These are phyloP conservation scores for Tetratostichococcus sp. DNA, from an alignment of 139 green algal species.

Conservation along the genomic window DNA sequence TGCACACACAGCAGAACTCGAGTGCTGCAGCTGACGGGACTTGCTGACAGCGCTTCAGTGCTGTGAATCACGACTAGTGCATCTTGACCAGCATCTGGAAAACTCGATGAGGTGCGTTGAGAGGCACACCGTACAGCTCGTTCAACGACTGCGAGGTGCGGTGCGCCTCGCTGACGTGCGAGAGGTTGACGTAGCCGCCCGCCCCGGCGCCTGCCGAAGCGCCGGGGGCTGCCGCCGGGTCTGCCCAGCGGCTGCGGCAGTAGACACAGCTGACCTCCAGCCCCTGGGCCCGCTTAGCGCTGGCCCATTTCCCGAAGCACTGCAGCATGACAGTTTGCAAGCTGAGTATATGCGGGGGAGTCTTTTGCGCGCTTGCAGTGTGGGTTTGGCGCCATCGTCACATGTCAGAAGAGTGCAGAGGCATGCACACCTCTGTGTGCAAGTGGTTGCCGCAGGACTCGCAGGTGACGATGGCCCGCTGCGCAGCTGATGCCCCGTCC, in stretches of 20 bases:
- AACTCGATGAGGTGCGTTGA: too few species aligned
- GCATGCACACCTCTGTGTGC: not conserved
- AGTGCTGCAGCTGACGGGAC: too few species aligned
- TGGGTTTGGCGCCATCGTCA: too few species aligned
- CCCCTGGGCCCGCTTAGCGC: not conserved
- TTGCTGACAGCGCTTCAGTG: too few species aligned
- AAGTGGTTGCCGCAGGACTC: slow-evolving; percentile 14
- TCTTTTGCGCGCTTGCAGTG: too few species aligned
- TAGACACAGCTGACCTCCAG: slow-evolving; percentile 9
- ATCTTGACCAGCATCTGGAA: too few species aligned
- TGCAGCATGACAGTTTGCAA: not conserved
- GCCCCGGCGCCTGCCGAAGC: too few species aligned
- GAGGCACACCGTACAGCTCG: slow-evolving; percentile 21
- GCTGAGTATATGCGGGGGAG: too few species aligned
- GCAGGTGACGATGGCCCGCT: slow-evolving; percentile 9
- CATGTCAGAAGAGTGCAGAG: too few species aligned
- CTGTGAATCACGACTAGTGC: too few species aligned
- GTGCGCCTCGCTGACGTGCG: slow-evolving; percentile 18
- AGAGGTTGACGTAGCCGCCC: slow-evolving; percentile 28
- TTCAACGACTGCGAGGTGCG: slow-evolving; percentile 9
- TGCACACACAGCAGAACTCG: not conserved
- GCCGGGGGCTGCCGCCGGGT: too few species aligned
- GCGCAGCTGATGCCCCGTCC: slow-evolving; percentile 8
- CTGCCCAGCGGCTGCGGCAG: not conserved
- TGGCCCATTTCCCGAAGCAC: slow-evolving; percentile 18